Conservation (phyloP, 129 eudicot species). For the Chrysanthemum makinoi region DNA sequence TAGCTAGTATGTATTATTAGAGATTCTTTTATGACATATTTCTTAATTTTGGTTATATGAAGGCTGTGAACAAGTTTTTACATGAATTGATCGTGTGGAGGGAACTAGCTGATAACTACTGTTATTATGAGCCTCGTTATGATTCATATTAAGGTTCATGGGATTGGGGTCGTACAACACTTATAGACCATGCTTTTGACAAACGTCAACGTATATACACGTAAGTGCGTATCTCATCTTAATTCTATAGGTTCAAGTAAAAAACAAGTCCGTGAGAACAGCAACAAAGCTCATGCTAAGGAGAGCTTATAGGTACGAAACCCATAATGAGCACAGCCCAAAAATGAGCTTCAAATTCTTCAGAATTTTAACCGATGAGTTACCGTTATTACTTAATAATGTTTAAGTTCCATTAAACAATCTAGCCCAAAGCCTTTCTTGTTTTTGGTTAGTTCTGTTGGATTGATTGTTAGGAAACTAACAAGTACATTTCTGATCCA, state of each 20-base stretch:
- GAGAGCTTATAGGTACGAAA: too few species aligned
- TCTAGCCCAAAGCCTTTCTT: too few species aligned
- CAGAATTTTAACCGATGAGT: too few species aligned
- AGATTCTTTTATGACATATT: background rate
- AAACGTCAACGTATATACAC: conserved; percentile 80
- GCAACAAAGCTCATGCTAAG: too few species aligned
- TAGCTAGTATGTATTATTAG: conserved; percentile 9
- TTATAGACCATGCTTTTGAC: conserved; percentile 83
- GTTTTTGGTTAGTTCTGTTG: too few species aligned
- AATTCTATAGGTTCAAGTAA: background rate
- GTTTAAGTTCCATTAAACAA: too few species aligned
- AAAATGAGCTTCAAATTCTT: too few species aligned
- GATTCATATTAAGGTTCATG: conserved; percentile 87
- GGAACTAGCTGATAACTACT: conserved; percentile 95
- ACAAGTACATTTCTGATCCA: background rate
- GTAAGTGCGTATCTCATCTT: conserved; percentile 36
- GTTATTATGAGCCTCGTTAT: conserved; percentile 80
- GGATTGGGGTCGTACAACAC: conserved; percentile 91
- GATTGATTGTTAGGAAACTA: too few species aligned
- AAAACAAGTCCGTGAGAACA: too few species aligned
- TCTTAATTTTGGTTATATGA: conserved; percentile 23
- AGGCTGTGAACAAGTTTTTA: conserved; percentile 88
- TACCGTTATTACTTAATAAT: too few species aligned
- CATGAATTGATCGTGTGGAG: conserved; percentile 92
- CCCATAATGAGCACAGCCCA: too few species aligned